Conservation (phyloP, 306 rosid genomes). For the Corylus avellana region DNA sequence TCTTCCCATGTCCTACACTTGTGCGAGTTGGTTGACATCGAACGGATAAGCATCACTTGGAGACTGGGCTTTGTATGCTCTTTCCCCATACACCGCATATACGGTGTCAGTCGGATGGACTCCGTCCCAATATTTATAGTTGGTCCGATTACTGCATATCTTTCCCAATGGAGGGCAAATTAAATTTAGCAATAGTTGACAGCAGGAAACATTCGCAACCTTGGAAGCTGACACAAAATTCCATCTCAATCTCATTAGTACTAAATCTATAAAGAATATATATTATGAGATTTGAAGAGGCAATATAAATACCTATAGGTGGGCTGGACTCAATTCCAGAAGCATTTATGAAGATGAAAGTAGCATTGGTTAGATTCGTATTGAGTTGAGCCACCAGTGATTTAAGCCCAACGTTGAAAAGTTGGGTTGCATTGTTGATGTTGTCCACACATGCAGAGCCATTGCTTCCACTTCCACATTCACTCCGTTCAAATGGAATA, state of each 20-base stretch:
- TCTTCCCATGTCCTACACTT: not conserved
- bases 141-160: constrained; percentile 7
- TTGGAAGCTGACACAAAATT: not conserved
- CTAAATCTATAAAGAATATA: too few relatives aligned
- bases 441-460: not conserved
- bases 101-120: constrained; percentile 22
- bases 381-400: not conserved
- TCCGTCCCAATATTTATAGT: constrained; percentile 15
- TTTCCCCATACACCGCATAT: not conserved
- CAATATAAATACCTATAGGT: not conserved
- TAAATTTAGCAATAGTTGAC: not conserved
- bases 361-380: not conserved
- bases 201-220: not conserved
- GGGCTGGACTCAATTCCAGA: not conserved
- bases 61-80: constrained; percentile 14
- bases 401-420: not conserved
- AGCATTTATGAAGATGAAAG: not conserved
- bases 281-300: too few relatives aligned
- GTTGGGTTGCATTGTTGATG: not conserved
- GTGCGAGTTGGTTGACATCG: constrained; percentile 10
- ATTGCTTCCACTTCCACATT: not conserved
- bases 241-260: not conserved
- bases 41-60: constrained; percentile 13
- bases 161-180: not conserved
- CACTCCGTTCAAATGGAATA: not conserved